Evolutionary conservation across 1,139 yeast species (phyloP).

Genomic region (Lodderomyces orthopsilosis): DNA sequence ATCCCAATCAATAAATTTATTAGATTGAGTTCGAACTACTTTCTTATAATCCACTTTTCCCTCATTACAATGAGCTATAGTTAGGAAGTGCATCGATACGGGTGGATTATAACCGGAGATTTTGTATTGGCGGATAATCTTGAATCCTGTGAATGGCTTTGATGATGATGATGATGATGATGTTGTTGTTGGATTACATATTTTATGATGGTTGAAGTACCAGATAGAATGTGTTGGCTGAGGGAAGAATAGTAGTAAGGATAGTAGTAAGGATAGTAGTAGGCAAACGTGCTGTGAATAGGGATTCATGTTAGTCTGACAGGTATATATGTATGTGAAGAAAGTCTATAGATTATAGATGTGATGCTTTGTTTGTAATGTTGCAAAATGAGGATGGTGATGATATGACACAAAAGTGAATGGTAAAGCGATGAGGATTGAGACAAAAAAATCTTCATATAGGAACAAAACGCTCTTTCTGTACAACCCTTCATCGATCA

Average conservation of each 20-base stretch:
- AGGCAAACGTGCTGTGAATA: no score
- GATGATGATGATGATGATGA: constrained; percentile 14
- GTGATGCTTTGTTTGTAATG: neutral
- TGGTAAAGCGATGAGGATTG: neutral
- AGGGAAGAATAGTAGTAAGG: constrained; percentile 1
- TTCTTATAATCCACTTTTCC: constrained; percentile 53
- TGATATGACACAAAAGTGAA: neutral
- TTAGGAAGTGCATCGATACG: constrained; percentile 44
- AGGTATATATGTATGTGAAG: no score
- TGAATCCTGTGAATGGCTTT: constrained; percentile 59
- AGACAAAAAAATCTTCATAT: neutral
- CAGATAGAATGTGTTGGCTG: constrained; percentile 10
- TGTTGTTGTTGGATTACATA: constrained; percentile 31
- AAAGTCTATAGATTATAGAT: no score
- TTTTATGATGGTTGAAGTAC: constrained; percentile 28
- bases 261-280: neutral
- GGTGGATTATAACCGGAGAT: constrained; percentile 35
- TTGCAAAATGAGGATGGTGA: neutral
- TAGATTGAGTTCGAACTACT: constrained; percentile 29
- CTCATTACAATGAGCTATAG: constrained; percentile 52
- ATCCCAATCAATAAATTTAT: constrained; percentile 51
- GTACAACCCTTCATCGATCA: no score
- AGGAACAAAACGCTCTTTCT: neutral
- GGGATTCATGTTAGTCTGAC: no score
- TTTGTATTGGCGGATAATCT: constrained; percentile 51